Conservation (phyloP, 1,139 yeast genomes). For the Saccharomyces hybrid region DNA sequence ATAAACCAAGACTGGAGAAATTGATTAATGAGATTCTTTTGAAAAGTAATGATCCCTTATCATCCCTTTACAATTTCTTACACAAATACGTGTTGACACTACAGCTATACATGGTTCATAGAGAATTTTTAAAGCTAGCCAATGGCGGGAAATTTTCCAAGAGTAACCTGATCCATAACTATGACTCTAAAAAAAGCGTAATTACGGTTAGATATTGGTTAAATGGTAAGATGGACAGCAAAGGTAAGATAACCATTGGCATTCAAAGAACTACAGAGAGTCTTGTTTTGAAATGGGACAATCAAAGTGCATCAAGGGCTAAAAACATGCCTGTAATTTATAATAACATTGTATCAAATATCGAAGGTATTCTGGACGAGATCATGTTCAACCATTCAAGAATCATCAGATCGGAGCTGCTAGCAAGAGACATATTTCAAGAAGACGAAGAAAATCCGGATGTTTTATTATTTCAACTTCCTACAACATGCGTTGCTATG, state of each 20-base stretch:
- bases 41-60: slow-evolving; percentile 40
- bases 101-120: slow-evolving; percentile 61
- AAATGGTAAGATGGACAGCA: slow-evolving; percentile 38
- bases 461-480: slow-evolving; percentile 27
- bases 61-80: slow-evolving; percentile 57
- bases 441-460: slow-evolving; percentile 29
- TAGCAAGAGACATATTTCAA: slow-evolving; percentile 25
- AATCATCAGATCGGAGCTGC: slow-evolving; percentile 25
- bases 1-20: slow-evolving; percentile 35
- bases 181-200: slow-evolving; percentile 53
- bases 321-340: slow-evolving; percentile 27
- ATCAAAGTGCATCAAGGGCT: slow-evolving; percentile 20
- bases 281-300: slow-evolving; percentile 56
- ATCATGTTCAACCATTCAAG: slow-evolving; percentile 32
- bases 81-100: slow-evolving; percentile 66
- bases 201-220: slow-evolving; percentile 70
- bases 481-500: slow-evolving; percentile 29
- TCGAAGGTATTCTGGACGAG: slow-evolving; percentile 31
- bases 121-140: slow-evolving; percentile 51
- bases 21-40: slow-evolving; percentile 51
- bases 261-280: slow-evolving; percentile 43
- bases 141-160: slow-evolving; percentile 51
- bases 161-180: slow-evolving; percentile 57
- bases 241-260: slow-evolving; percentile 58
- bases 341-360: slow-evolving; percentile 30